phyloP scores from a whole-genome alignment of 2,329 filamentous ascomycete species.

The Colletotrichum spaethianum region DNA sequence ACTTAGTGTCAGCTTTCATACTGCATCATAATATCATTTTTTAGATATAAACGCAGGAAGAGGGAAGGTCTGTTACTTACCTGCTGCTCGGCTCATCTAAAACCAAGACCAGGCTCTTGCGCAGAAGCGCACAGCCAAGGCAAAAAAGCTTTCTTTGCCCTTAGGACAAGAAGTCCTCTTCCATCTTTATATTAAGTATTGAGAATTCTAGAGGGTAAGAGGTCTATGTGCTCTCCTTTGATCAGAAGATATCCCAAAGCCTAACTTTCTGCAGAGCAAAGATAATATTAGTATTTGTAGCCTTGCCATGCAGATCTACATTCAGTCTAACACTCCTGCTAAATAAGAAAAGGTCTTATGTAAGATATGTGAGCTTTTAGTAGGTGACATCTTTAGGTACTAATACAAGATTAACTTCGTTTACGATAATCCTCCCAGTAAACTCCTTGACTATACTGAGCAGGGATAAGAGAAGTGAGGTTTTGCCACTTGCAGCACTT shows the following conservation, averaged over 20 bases:
- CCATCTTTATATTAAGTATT: conserved; percentile 43
- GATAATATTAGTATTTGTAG: conserved; percentile 59
- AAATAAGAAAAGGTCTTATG: conserved; percentile 67
- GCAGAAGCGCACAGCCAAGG: conserved; percentile 61
- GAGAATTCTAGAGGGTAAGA: conserved; percentile 10
- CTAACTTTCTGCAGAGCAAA: conserved; percentile 62
- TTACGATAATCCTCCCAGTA: conserved; percentile 58
- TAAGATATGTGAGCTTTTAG: conserved; percentile 56
- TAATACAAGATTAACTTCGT: conserved; percentile 55
- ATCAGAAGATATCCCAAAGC: conserved; percentile 58
- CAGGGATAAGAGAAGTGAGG: conserved; percentile 57
- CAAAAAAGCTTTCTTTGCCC: conserved; percentile 67
- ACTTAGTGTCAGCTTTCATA: conserved; percentile 21
- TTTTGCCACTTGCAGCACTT: conserved; percentile 59
- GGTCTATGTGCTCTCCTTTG: conserved; percentile 56
- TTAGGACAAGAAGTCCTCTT: conserved; percentile 62
- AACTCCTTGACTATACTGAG: conserved; percentile 62
- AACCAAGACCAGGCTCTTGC: conserved; percentile 50
- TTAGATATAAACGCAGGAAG: conserved; percentile 22
- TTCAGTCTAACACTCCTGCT: conserved; percentile 64
- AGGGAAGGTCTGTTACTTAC: conserved; percentile 22
- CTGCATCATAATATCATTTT: conserved; percentile 14
- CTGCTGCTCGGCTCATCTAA: conserved; percentile 71
- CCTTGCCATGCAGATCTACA: conserved; percentile 57
- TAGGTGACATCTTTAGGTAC: conserved; percentile 46